A percentile compares a stretch with the other conserved stretches of the same genome.
phyloP scores from a whole-genome alignment of 2,329 filamentous ascomycete species.

The Aspergillus sp. region DNA sequence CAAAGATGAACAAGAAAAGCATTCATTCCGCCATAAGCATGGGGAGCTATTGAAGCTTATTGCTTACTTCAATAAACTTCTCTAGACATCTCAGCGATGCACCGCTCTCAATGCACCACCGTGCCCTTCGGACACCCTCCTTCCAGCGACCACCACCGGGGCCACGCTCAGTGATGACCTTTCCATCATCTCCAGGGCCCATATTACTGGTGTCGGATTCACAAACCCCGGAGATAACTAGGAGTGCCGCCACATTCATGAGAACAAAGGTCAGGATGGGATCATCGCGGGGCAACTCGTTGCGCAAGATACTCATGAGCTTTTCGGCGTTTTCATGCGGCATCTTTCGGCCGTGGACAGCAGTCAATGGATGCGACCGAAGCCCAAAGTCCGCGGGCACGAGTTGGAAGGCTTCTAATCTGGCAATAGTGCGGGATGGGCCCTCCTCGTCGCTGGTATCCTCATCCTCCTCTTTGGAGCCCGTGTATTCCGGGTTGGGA shows the following conservation, averaged over 20 bases:
- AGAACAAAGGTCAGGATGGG: slow-evolving; percentile 91
- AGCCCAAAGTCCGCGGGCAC: slow-evolving; percentile 86
- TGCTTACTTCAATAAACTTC: slow-evolving; percentile 79
- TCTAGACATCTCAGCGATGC: slow-evolving; percentile 81
- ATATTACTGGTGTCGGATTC: slow-evolving; percentile 77
- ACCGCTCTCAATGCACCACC: slow-evolving; percentile 84
- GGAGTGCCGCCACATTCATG: slow-evolving; percentile 85
- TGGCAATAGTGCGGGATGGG: slow-evolving; percentile 44
- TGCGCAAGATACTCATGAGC: slow-evolving; percentile 70
- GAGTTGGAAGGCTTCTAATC: slow-evolving; percentile 74
- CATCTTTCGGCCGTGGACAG: slow-evolving; percentile 80
- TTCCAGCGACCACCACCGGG: slow-evolving; percentile 91
- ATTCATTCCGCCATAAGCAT: background rate
- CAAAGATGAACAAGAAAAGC: slow-evolving; percentile 1
- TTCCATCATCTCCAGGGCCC: slow-evolving; percentile 75
- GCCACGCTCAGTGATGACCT: slow-evolving; percentile 76
- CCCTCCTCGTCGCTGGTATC: slow-evolving; percentile 40
- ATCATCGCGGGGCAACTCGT: slow-evolving; percentile 70
- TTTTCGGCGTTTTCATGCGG: slow-evolving; percentile 86
- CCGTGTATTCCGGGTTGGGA: slow-evolving; percentile 43
- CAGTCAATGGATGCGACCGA: slow-evolving; percentile 66
- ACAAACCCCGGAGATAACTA: slow-evolving; percentile 82
- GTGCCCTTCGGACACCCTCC: slow-evolving; percentile 82
- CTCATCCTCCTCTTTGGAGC: slow-evolving; percentile 39
- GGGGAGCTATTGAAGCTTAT: slow-evolving; percentile 39